These are phyloP conservation scores for Hapsidospora chrysogenum DNA, from an alignment of 495 filamentous ascomycete species.

Conservation along the genomic window DNA sequence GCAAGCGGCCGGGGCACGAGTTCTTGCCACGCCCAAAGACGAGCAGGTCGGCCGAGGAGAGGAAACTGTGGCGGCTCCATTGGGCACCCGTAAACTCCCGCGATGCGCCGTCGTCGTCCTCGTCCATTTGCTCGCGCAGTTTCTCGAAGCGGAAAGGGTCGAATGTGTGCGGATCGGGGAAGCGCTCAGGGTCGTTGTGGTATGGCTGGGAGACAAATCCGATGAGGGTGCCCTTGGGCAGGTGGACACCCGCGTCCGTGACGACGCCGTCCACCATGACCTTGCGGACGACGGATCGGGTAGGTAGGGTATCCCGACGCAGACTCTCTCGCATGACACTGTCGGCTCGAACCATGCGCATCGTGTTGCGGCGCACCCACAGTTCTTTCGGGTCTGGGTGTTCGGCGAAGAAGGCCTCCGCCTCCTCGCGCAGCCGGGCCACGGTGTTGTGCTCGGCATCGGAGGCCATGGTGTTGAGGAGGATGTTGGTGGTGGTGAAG, in stretches of 20 bases:
- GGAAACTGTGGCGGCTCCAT: constrained; percentile 7
- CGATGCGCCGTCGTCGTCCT: background rate
- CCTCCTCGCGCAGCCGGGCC: constrained; percentile 16
- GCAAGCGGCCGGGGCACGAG: constrained; percentile 27
- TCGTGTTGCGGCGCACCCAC: constrained; percentile 17
- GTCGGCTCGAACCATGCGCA: constrained; percentile 18
- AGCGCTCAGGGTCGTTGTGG: constrained; percentile 15
- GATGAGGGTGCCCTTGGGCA: constrained; percentile 14
- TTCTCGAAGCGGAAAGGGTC: constrained; percentile 11
- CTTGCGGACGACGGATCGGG: constrained; percentile 14
- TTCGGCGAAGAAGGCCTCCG: constrained; percentile 4
- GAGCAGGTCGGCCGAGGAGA: constrained; percentile 6
- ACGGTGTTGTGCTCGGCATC: constrained; percentile 19
- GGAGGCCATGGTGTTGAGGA: constrained; percentile 14
- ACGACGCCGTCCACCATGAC: constrained; percentile 10
- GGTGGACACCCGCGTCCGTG: constrained; percentile 14
- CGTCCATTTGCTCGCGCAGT: constrained; percentile 5
- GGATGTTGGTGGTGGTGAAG: constrained; percentile 8
- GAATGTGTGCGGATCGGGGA: constrained; percentile 9
- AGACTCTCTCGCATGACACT: constrained; percentile 24
- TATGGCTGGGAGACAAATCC: constrained; percentile 10
- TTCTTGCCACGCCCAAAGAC: constrained; percentile 28
- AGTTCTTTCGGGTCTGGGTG: background rate
- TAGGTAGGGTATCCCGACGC: constrained; percentile 16
- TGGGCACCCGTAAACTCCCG: too few relatives aligned